Percentiles rank a stretch among this genome's conserved stretches.
Evolutionary conservation across 2,329 filamentous ascomycete species (phyloP).

Genomic region (Ramularia collo-cygni): DNA sequence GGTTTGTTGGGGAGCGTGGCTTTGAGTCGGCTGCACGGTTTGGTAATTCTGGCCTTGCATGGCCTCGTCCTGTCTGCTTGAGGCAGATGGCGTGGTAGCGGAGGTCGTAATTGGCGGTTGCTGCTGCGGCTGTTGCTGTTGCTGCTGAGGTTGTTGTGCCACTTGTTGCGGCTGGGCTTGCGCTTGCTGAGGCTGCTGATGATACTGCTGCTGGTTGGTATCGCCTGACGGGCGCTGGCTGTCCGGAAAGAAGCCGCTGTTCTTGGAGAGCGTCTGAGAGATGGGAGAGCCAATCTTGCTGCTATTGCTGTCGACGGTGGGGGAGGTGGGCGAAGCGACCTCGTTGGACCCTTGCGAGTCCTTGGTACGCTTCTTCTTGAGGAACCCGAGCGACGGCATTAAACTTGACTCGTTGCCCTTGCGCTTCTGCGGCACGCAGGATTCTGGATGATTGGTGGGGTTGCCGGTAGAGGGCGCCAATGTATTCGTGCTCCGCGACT

Average conservation of each 20-base stretch:
- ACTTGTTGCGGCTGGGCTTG: no score
- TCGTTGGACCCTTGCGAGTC: constrained; percentile 59
- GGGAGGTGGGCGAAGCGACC: constrained; percentile 60
- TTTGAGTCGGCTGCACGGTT: no score
- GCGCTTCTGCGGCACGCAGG: constrained; percentile 21
- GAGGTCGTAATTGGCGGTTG: no score
- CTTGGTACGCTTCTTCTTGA: constrained; percentile 98
- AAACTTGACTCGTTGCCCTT: constrained; percentile 16
- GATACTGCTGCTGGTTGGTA: constrained; percentile 11
- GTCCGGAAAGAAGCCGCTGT: constrained; percentile 23
- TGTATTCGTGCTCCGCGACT: constrained; percentile 9
- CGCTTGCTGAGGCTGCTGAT: neutral
- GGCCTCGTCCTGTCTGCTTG: no score
- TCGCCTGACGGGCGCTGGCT: no score
- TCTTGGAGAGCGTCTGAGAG: constrained; percentile 44
- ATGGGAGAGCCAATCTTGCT: constrained; percentile 25
- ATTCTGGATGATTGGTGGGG: constrained; percentile 6
- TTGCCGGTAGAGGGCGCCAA: constrained; percentile 15
- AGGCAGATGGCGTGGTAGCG: no score
- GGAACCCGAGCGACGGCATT: constrained; percentile 93
- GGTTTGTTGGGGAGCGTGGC: neutral
- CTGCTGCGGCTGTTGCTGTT: no score
- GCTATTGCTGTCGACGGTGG: constrained; percentile 39
- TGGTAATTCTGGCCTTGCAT: no score
- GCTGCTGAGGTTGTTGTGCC: no score